These are phyloP conservation scores for Epicoccum sorghinum DNA, from an alignment of 2,329 filamentous ascomycete genomes.

Conservation along the genomic window DNA sequence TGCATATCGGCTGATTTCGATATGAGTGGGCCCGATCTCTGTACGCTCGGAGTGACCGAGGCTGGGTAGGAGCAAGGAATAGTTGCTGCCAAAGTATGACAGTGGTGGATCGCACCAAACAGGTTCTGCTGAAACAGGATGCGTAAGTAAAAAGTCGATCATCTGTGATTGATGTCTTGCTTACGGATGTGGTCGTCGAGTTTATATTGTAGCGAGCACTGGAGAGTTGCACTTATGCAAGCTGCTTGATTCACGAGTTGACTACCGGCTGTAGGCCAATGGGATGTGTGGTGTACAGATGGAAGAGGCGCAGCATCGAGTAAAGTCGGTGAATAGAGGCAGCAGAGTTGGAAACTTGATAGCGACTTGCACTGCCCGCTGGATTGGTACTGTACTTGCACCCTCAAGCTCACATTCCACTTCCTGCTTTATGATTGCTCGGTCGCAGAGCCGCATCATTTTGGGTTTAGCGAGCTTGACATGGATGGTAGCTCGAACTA, in stretches of 20 bases:
- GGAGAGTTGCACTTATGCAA: not conserved
- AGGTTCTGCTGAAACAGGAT: not conserved
- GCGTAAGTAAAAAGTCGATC: not conserved
- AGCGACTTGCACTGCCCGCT: conserved; percentile 38
- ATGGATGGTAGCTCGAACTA: conserved; percentile 7
- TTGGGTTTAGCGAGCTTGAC: conserved; percentile 18
- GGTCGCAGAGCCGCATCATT: conserved; percentile 45
- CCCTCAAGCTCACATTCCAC: conserved; percentile 26
- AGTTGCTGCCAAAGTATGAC: not conserved
- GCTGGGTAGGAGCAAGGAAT: not conserved
- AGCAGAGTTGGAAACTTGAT: conserved; percentile 26
- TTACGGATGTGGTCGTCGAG: not conserved
- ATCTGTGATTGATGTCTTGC: not conserved
- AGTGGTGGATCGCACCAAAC: not conserved
- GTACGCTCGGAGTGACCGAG: conserved; percentile 8
- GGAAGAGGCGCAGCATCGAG: conserved; percentile 38
- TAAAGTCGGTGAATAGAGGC: conserved; percentile 24
- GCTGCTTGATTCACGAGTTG: conserved; percentile 7
- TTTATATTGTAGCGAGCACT: conserved; percentile 9
- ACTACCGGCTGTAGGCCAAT: conserved; percentile 17
- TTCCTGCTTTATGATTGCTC: conserved; percentile 38
- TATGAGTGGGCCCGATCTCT: not conserved
- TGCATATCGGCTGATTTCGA: conserved; percentile 18
- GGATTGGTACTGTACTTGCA: conserved; percentile 27
- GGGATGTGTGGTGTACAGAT: conserved; percentile 14